Percentiles rank a stretch among this genome's conserved stretches.
phyloP scores from a whole-genome alignment of 2,329 filamentous ascomycete species.

The Neoascochyta sp. region DNA sequence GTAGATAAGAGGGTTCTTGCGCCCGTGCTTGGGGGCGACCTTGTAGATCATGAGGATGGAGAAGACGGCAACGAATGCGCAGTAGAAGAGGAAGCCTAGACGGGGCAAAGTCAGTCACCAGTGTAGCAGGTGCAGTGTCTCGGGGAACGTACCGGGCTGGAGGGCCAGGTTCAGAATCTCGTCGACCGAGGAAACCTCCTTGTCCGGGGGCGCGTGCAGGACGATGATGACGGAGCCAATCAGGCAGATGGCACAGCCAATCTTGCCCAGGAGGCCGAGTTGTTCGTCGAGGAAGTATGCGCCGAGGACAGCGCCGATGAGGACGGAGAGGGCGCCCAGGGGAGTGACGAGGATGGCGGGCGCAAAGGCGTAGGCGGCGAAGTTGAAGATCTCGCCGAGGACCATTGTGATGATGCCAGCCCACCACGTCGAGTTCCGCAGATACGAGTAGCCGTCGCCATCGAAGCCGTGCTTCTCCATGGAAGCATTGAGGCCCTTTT shows the following conservation, averaged over 20 bases:
- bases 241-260: constrained; percentile 93
- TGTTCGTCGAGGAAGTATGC: constrained; percentile 92
- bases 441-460: constrained; percentile 90
- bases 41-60: constrained; percentile 95
- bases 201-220: constrained; percentile 90
- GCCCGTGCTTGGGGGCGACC: constrained; percentile 82
- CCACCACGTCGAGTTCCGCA: constrained; percentile 97
- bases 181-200: constrained; percentile 86
- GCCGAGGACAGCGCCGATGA: constrained; percentile 91
- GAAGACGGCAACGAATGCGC: constrained; percentile 73
- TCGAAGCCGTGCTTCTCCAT: constrained; percentile 92
- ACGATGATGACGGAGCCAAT: constrained; percentile 97
- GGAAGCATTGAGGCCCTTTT: constrained; percentile 92
- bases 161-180: constrained; percentile 88
- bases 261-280: constrained; percentile 83
- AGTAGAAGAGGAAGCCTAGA: constrained; percentile 85
- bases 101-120: constrained; percentile 10
- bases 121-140: background rate
- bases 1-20: constrained; percentile 93
- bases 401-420: constrained; percentile 85
- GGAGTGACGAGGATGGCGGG: constrained; percentile 98
- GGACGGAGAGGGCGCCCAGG: constrained; percentile 84
- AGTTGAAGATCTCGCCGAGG: constrained; percentile 91
- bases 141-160: constrained; percentile 67
- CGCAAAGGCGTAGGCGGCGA: constrained; percentile 95